Evolutionary conservation across 345 rosid species (phyloP).

Genomic region (Syzygium jambos): DNA sequence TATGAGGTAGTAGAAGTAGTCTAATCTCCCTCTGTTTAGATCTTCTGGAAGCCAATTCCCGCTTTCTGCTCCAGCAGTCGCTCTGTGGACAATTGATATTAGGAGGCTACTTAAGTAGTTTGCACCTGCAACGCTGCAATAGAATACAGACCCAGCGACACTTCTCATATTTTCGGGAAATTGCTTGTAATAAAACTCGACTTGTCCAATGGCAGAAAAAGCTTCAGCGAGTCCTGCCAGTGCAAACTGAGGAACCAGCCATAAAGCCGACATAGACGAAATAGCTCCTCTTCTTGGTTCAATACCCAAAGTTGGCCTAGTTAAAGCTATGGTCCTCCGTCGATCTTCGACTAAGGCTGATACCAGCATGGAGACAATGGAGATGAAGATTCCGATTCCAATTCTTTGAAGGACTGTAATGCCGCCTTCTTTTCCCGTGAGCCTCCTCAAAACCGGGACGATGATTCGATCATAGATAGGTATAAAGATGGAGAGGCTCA

Average conservation of each 20-base stretch:
- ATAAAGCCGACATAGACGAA: conserved; percentile 36
- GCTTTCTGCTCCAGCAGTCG: conserved; percentile 10
- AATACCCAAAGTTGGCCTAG: conserved; percentile 25
- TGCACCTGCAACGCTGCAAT: conserved; percentile 27
- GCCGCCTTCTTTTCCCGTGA: conserved; percentile 39
- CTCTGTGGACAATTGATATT: conserved; percentile 27
- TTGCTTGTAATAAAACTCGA: conserved; percentile 50
- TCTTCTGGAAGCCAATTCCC: conserved; percentile 49
- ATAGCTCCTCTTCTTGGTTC: conserved; percentile 34
- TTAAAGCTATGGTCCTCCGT: conserved; percentile 29
- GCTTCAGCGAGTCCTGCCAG: conserved; percentile 39
- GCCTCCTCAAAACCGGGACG: conserved; percentile 21
- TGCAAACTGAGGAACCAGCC: conserved; percentile 36
- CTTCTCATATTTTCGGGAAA: conserved; percentile 58
- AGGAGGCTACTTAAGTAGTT: conserved; percentile 32
- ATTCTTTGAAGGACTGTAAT: conserved; percentile 41
- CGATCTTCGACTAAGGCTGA: conserved; percentile 25
- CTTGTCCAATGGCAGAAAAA: conserved; percentile 25
- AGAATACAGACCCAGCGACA: conserved; percentile 36
- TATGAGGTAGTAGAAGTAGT: conserved; percentile 31
- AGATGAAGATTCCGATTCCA: conserved; percentile 22
- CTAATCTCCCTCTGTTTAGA: conserved; percentile 43
- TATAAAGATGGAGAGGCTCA: conserved; percentile 24
- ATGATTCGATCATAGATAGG: conserved; percentile 30
- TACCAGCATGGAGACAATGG: conserved; percentile 21